phyloP scores from a whole-genome alignment of 1,284 basidiomycete species.

The Austroboletus sp. region DNA sequence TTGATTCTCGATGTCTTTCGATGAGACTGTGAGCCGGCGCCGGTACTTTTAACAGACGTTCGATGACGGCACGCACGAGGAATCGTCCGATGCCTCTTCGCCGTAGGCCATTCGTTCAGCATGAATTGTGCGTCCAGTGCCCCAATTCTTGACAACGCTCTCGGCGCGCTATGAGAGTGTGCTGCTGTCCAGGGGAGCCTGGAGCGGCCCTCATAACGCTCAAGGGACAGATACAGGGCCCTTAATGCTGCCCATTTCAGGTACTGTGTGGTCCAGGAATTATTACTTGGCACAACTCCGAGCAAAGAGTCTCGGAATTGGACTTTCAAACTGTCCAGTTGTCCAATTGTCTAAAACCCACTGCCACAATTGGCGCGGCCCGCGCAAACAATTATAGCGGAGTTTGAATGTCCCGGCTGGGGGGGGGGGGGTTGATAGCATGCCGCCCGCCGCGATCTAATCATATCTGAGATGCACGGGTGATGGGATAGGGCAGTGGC shows the following conservation, averaged over 20 bases:
- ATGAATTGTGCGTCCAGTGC: slow-evolving; percentile 4
- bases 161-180: slow-evolving; percentile 56
- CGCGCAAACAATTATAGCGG: too few relatives aligned
- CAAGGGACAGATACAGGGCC: slow-evolving; percentile 93
- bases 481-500: too few relatives aligned
- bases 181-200: slow-evolving; percentile 59
- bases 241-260: slow-evolving; percentile 80
- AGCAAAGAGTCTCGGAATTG: too few relatives aligned
- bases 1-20: neutral
- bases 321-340: too few relatives aligned
- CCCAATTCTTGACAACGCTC: slow-evolving; percentile 23
- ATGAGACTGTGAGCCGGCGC: neutral
- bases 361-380: too few relatives aligned
- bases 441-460: too few relatives aligned
- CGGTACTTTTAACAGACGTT: slow-evolving; percentile 16
- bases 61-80: slow-evolving; percentile 39
- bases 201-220: slow-evolving; percentile 85
- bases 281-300: too few relatives aligned
- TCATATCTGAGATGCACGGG: too few relatives aligned
- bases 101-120: slow-evolving; percentile 21
- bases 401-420: too few relatives aligned
- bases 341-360: too few relatives aligned
- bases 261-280: too few relatives aligned
- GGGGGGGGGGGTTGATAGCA: too few relatives aligned
- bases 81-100: slow-evolving; percentile 45